A percentile compares a stretch with the other conserved stretches of the same genome.
phyloP scores from a whole-genome alignment of 495 filamentous ascomycete genomes.

The Hypoxylon perforatum region DNA sequence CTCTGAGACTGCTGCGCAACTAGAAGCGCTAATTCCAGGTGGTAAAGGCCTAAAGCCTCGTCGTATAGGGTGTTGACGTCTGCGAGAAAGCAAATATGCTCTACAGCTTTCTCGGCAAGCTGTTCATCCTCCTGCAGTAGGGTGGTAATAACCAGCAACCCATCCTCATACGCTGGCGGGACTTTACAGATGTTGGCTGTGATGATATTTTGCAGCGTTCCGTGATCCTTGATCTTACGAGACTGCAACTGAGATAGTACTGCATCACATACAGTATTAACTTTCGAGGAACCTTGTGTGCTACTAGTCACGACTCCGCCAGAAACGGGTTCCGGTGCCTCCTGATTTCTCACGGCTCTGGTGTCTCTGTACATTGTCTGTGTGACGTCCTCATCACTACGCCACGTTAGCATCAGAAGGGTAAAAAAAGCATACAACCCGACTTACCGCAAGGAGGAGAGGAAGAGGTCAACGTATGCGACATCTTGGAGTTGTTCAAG shows the following conservation, averaged over 20 bases:
- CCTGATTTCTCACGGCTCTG: conserved; percentile 48
- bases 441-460: conserved; percentile 85
- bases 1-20: conserved; percentile 97
- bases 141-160: conserved; percentile 78
- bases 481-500: conserved; percentile 86
- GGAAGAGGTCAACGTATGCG: conserved; percentile 89
- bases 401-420: conserved; percentile 16
- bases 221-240: conserved; percentile 68
- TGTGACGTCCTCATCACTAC: conserved; percentile 91
- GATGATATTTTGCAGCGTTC: conserved; percentile 83
- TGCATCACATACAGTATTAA: conserved; percentile 90
- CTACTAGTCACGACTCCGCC: conserved; percentile 3
- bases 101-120: conserved; percentile 83
- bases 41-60: conserved; percentile 87
- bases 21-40: conserved; percentile 87
- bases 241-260: conserved; percentile 75
- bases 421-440: neutral
- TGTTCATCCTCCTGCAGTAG: conserved; percentile 74
- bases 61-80: conserved; percentile 95
- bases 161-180: conserved; percentile 89
- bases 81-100: conserved; percentile 96
- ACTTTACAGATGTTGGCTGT: conserved; percentile 94
- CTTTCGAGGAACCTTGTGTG: conserved; percentile 63
- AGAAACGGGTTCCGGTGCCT: conserved; percentile 21
- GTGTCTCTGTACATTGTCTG: conserved; percentile 95